phyloP scores from a whole-genome alignment of 257 asterid species.

The Salvia splendens region DNA sequence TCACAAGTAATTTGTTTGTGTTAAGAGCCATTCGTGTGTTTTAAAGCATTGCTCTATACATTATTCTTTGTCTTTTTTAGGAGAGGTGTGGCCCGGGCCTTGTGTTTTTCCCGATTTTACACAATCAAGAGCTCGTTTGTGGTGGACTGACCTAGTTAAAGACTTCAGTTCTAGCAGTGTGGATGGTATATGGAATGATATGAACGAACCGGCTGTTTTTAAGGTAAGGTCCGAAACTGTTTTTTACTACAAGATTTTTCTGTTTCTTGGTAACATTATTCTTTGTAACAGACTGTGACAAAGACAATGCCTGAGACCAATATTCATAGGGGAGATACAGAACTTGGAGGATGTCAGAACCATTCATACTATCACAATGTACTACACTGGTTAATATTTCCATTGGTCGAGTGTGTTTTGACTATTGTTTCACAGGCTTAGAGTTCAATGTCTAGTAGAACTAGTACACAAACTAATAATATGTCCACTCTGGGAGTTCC shows the following conservation, averaged over 20 bases:
- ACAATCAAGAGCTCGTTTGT: constrained; percentile 65
- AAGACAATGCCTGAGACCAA: constrained; percentile 97
- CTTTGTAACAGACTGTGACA: constrained; percentile 62
- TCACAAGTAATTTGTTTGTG: constrained; percentile 4
- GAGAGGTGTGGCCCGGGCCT: constrained; percentile 96
- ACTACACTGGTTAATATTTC: constrained; percentile 19
- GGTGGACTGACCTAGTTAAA: constrained; percentile 90
- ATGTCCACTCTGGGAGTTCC: constrained; percentile 12
- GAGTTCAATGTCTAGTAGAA: not conserved
- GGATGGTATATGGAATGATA: constrained; percentile 95
- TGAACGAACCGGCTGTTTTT: constrained; percentile 92
- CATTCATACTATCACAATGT: constrained; percentile 92
- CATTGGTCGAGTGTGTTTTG: constrained; percentile 17
- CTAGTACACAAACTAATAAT: not conserved
- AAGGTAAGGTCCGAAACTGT: constrained; percentile 51
- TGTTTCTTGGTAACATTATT: constrained; percentile 22
- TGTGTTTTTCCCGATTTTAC: constrained; percentile 93
- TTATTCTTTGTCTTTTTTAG: constrained; percentile 38
- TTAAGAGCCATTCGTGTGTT: not conserved
- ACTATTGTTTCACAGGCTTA: not conserved
- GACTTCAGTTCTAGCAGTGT: constrained; percentile 69
- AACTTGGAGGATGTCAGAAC: constrained; percentile 74
- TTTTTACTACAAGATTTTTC: constrained; percentile 14
- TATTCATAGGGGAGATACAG: constrained; percentile 80
- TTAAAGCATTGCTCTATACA: constrained; percentile 19